A percentile compares a stretch with the other conserved stretches of the same genome.
These are phyloP conservation scores for Fusarium sp. DNA, from an alignment of 2,329 filamentous ascomycete genomes.

Conservation along the genomic window DNA sequence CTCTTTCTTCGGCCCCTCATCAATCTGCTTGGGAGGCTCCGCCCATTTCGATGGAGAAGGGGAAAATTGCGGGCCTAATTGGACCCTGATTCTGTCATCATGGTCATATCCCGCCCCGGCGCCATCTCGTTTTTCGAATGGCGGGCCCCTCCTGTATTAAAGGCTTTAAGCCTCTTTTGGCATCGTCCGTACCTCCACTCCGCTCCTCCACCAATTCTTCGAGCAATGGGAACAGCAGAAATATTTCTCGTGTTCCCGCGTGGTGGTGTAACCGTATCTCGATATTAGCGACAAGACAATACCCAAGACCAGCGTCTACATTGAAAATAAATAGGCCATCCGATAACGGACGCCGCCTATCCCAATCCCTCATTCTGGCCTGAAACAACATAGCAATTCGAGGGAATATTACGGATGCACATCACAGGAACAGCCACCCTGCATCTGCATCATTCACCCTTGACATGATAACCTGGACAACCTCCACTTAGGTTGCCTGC, in stretches of 20 bases:
- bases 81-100: slow-evolving; percentile 42
- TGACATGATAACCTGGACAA: background rate
- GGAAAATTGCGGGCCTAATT: background rate
- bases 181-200: background rate
- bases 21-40: slow-evolving; percentile 22
- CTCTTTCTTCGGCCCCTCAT: background rate
- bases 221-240: background rate
- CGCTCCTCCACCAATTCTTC: slow-evolving; percentile 24
- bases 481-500: background rate
- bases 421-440: no score
- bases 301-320: background rate
- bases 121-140: slow-evolving; percentile 22
- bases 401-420: no score
- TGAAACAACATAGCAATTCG: no score
- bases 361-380: no score
- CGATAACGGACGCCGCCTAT: slow-evolving; percentile 9
- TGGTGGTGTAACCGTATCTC: slow-evolving; percentile 5
- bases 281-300: slow-evolving; percentile 9
- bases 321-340: background rate
- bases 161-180: no score
- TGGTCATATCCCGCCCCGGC: slow-evolving; percentile 13
- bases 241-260: background rate
- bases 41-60: background rate
- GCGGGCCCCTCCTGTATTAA: background rate
- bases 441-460: no score